Conservation (phyloP, 805 yeast species). For the Hanseniaspora pseudoguilliermondii region DNA sequence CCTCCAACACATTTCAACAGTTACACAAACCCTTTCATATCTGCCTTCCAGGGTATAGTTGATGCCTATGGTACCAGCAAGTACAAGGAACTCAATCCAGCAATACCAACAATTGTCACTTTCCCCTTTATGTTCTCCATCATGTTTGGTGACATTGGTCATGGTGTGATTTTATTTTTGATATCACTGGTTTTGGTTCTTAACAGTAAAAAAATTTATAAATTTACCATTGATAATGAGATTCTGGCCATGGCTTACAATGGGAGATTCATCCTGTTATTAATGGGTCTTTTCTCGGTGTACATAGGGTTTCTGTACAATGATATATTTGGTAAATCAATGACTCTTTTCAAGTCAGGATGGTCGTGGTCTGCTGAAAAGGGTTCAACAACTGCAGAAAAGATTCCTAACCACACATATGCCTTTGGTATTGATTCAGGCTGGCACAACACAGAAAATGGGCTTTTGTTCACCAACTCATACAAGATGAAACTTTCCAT, state of each 20-base stretch:
- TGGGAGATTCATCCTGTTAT: constrained; percentile 78
- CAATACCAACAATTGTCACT: constrained; percentile 83
- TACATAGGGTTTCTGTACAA: constrained; percentile 90
- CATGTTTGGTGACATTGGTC: constrained; percentile 98
- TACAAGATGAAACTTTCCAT: constrained; percentile 95
- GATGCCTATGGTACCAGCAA: constrained; percentile 93
- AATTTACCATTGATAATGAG: constrained; percentile 62
- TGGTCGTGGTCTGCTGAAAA: constrained; percentile 85
- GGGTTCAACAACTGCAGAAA: constrained; percentile 56
- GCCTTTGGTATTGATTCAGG: constrained; percentile 80
- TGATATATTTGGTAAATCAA: constrained; percentile 82
- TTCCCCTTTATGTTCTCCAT: constrained; percentile 98
- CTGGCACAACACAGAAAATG: constrained; percentile 97
- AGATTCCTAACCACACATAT: constrained; percentile 46
- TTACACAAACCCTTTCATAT: constrained; percentile 69
- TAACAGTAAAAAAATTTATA: constrained; percentile 58
- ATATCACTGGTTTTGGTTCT: constrained; percentile 61
- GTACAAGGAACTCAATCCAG: constrained; percentile 92
- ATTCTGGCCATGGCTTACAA: constrained; percentile 91
- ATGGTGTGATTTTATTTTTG: constrained; percentile 70
- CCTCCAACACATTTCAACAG: constrained; percentile 94
- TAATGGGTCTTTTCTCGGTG: constrained; percentile 93
- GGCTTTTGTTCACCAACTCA: constrained; percentile 79
- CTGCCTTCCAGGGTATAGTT: constrained; percentile 82
- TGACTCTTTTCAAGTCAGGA: constrained; percentile 77